phyloP scores from a whole-genome alignment of 2,329 filamentous ascomycete species.

The Verticillium tricorpus region DNA sequence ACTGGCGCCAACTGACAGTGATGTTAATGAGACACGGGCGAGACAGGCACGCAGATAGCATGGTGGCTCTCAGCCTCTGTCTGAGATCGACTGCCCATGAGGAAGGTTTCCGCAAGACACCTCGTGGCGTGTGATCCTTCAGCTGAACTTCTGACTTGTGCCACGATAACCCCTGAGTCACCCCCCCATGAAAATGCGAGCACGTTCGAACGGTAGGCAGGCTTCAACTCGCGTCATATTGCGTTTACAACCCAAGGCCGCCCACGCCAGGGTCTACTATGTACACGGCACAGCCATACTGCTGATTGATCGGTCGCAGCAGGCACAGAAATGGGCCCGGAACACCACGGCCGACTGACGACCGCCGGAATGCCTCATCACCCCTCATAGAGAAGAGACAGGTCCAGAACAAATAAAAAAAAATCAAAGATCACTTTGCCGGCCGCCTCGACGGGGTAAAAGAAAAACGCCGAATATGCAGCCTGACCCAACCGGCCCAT shows the following conservation, averaged over 20 bases:
- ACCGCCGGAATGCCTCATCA: neutral
- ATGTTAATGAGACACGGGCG: neutral
- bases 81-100: neutral
- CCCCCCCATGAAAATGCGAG: neutral
- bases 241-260: neutral
- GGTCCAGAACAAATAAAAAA: neutral
- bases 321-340: too few species aligned
- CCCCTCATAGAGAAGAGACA: neutral
- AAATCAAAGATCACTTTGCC: too few species aligned
- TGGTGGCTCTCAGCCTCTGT: neutral
- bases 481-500: neutral
- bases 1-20: too few species aligned
- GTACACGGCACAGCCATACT: too few species aligned
- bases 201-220: neutral
- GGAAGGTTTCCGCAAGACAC: neutral
- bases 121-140: neutral
- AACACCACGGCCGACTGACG: neutral
- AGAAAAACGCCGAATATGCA: neutral
- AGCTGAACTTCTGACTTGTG: neutral
- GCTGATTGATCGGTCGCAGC: too few species aligned
- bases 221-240: neutral
- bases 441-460: neutral
- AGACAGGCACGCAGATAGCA: neutral
- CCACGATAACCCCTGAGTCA: neutral
- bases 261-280: too few species aligned